Percentiles rank a stretch among this genome's conserved stretches.
Conservation (phyloP, 2,329 filamentous ascomycete species). For the Diaporthe caulivora region DNA sequence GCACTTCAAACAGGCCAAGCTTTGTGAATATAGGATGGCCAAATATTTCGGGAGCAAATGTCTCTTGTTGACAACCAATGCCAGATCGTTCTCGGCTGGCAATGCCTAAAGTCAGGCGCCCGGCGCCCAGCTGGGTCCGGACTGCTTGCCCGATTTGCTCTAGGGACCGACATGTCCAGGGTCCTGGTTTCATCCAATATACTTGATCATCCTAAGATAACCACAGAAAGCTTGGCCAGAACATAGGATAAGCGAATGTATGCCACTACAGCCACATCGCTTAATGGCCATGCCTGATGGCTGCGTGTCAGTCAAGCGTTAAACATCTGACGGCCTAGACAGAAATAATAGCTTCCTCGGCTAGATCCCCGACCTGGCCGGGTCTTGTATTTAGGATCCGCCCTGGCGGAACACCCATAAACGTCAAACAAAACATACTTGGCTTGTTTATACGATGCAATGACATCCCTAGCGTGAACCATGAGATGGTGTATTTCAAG, state of each 20-base stretch:
- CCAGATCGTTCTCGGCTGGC: not conserved
- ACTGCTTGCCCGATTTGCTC: constrained; percentile 15
- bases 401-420: constrained; percentile 13
- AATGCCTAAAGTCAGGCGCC: not conserved
- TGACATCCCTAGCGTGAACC: not conserved
- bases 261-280: not conserved
- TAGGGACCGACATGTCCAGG: not conserved
- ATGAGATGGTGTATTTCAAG: not conserved
- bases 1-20: constrained; percentile 26
- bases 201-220: constrained; percentile 26
- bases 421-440: constrained; percentile 24
- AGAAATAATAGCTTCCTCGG: constrained; percentile 1
- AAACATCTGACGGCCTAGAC: not conserved
- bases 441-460: constrained; percentile 30
- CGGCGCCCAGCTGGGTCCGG: constrained; percentile 3
- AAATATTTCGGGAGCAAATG: not conserved
- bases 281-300: not conserved
- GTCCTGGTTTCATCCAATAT: constrained; percentile 6
- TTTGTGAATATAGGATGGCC: not conserved
- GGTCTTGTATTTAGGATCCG: not conserved
- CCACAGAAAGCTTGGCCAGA: constrained; percentile 11
- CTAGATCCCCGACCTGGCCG: not conserved
- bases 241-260: not conserved
- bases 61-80: constrained; percentile 19
- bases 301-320: constrained; percentile 5